Evolutionary conservation across 2,329 filamentous ascomycete genomes (phyloP), one percentile per base, ranked within the genome.

Genomic region (Epichloe typhina): DNA sequence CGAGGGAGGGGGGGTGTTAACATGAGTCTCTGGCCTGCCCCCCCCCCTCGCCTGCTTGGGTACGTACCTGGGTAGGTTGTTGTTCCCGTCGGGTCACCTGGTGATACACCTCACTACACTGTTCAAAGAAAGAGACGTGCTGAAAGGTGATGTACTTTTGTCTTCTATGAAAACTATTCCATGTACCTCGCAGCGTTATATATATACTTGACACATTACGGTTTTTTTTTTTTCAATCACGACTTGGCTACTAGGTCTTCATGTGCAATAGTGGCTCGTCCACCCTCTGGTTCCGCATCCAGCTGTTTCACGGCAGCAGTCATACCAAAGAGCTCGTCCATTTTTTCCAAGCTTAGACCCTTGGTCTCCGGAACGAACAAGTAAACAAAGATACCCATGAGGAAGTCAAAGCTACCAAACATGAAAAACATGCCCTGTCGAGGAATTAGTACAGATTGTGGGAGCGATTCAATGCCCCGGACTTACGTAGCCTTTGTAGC

Each of bases 291-390:
- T 56, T 68, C 63, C 6, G 60, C 57, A 11, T 66, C 61, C 5
- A 61, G 50, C 53, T 63, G 55, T 57, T 63, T 63, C 31, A 49
- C 55, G 26, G 54, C 37, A 53, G 79, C 74, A 4, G 75, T 76
- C 46, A 81, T 71, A 44, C 80, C 80, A 61, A 84, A 84, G 15
- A 84, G 69, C 58, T 82, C 77, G 60, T 83, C 78, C 79, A 83
- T 83, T 63, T 74, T 76, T 66, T 84, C 80, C 53, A 84, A 69
- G 42, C 70, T 70, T 52, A 75, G 60, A 37, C 83, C 83, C 69
- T 86, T 86, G 11, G 83, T 87, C 67, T 87, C 83, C 0, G 83
- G 83, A 17, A 85, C 74, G 54, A 82, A 75, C 69, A 83, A 80
- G 71, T 74, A 84, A 40, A 81, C 79, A 60, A 83, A 84, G 49